Base-by-base conservation (phyloP, 805 yeast genomes). In the Candida patagonica region DNA sequence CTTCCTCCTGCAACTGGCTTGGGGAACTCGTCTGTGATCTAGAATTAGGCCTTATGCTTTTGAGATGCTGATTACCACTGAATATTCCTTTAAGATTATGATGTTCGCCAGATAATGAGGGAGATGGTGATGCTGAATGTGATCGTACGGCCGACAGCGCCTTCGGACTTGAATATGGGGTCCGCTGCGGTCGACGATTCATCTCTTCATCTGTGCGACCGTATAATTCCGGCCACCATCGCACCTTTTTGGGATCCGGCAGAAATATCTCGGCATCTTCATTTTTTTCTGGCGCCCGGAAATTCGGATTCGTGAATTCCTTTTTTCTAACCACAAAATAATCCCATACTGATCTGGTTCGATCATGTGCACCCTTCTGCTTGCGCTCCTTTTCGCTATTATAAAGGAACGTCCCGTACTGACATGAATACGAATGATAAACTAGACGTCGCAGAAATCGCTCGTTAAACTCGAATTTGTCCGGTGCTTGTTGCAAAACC, bases 351-450 rank as follows among this genome's bases (percentile, higher is more conserved):
- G 89, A 77, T 25, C 83, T 68, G 0, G 96, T 82, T 9, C 68
- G 63, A 2, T 59, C 50, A 6, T 52, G 56, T 1, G 75, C 59
- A 8, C 67, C 56, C 21, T 66, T 60, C n/a, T 61, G 62, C 6
- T 62, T 51, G 40, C 77, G 62, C 43, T 85, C 94, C 37, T 60
- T 57, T 54, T 92, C 96, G 33, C 73, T 70, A 53, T 92, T 80
- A 49, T 74, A 77, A 39, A 92, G 57, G 52, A 92, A 92, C 1
- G 95, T 78, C 2, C 97, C 97, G 60, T 87, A 92, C 58, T 92
- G 97, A 52, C 97, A 87, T 1, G 96, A 84, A 54, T 87, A 85
- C 36, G 82, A 63, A 57, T 92, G 97, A 56, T 92, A 92, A 16
- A 86, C 69, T 41, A 92, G 64, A 37, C 97, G 64, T 48, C 95